Evolutionary conservation across 805 yeast species (phyloP).

Genomic region (Candida maesae): DNA sequence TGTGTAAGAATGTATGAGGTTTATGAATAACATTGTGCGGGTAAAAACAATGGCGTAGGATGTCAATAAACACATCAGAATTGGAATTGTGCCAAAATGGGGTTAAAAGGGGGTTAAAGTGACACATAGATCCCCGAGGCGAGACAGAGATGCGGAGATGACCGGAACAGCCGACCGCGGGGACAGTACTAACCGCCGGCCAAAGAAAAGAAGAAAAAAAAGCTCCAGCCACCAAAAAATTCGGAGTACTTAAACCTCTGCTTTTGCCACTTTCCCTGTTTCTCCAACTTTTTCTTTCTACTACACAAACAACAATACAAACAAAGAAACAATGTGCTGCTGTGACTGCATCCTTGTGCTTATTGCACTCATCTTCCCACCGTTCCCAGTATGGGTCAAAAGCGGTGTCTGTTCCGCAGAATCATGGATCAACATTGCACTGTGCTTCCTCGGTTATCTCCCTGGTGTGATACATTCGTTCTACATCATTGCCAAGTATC

Average conservation of each 20-base stretch:
- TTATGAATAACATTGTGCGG: too few species aligned
- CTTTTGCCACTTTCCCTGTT: background rate
- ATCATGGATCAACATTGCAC: slow-evolving; percentile 60
- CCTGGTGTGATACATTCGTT: slow-evolving; percentile 79
- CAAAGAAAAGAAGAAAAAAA: background rate
- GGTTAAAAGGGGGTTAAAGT: too few species aligned
- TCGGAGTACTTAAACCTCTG: too few species aligned
- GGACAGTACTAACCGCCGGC: too few species aligned
- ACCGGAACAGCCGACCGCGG: too few species aligned
- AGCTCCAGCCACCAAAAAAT: too few species aligned
- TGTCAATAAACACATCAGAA: too few species aligned
- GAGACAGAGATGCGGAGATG: too few species aligned
- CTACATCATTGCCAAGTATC: slow-evolving; percentile 75
- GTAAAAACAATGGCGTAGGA: too few species aligned
- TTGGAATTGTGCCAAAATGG: too few species aligned
- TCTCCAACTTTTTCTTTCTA: background rate
- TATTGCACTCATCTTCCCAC: slow-evolving; percentile 71
- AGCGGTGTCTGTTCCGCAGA: slow-evolving; percentile 73
- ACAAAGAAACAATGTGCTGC: slow-evolving; percentile 4
- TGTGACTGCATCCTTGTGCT: slow-evolving; percentile 65
- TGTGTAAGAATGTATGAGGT: too few species aligned
- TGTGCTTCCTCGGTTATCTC: slow-evolving; percentile 65
- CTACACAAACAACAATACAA: background rate
- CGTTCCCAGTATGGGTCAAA: slow-evolving; percentile 71
- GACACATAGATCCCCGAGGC: too few species aligned